These are phyloP conservation scores for Inga oerstediana DNA, from an alignment of 306 rosid genomes.

Conservation along the genomic window DNA sequence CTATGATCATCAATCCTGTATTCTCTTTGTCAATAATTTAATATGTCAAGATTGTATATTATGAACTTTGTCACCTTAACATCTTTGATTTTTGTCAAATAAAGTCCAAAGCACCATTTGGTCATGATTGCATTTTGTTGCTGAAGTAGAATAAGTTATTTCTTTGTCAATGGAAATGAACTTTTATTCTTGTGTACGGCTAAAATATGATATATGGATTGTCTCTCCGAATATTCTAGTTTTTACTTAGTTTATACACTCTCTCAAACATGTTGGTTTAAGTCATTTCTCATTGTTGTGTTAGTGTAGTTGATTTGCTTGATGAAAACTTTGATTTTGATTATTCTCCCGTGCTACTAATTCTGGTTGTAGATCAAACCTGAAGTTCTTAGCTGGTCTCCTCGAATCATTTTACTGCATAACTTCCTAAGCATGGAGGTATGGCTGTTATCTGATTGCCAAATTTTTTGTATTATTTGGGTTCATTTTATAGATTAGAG, in stretches of 20 bases:
- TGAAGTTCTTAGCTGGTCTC: slow-evolving; percentile 92
- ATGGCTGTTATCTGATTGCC: slow-evolving; percentile 30
- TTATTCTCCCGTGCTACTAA: slow-evolving; percentile 12
- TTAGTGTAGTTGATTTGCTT: slow-evolving; percentile 20
- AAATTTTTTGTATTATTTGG: slow-evolving; percentile 20
- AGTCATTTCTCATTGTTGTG: slow-evolving; percentile 20
- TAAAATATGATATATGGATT: not conserved
- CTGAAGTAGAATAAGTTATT: not conserved
- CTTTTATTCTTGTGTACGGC: not conserved
- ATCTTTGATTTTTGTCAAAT: not conserved
- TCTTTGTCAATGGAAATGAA: not conserved
- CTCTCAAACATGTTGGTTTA: not conserved
- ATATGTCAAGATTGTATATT: not conserved
- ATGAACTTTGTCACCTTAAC: not conserved
- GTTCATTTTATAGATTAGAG: not conserved
- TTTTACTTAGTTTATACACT: slow-evolving; percentile 23
- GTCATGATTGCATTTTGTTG: not conserved
- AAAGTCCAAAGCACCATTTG: not conserved
- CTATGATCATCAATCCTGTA: not conserved
- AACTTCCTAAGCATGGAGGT: slow-evolving; percentile 91
- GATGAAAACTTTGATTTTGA: slow-evolving; percentile 23
- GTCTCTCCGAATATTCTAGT: slow-evolving; percentile 23
- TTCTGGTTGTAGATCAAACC: slow-evolving; percentile 73
- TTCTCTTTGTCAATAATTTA: not conserved
- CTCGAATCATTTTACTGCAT: slow-evolving; percentile 85